Percentiles rank a stretch among this genome's conserved stretches.
Evolutionary conservation across 1,139 yeast species (phyloP).

Genomic region (Suhomyces guaymorum): DNA sequence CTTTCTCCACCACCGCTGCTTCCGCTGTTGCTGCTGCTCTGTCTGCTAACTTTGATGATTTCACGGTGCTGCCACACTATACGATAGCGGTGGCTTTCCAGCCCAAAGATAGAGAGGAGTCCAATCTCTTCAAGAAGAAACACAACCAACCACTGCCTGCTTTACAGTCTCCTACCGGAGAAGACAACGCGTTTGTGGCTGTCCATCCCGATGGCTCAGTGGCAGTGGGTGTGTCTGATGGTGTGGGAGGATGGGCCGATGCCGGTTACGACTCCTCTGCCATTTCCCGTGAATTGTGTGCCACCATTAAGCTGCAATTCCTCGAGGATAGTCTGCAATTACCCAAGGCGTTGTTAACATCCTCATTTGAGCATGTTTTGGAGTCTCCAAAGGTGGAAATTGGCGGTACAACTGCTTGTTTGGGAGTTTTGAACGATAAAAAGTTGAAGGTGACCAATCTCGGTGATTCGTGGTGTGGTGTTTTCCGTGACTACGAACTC

Average conservation of each 20-base stretch:
- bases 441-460: constrained; percentile 69
- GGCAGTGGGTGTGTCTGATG: constrained; percentile 91
- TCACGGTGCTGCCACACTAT: constrained; percentile 39
- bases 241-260: constrained; percentile 97
- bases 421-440: constrained; percentile 65
- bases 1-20: constrained; percentile 10
- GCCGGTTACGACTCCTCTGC: constrained; percentile 89
- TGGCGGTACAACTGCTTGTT: constrained; percentile 95
- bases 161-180: constrained; percentile 69
- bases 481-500: constrained; percentile 67
- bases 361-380: constrained; percentile 57
- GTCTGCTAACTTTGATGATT: constrained; percentile 22
- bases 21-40: constrained; percentile 14
- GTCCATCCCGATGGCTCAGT: constrained; percentile 47
- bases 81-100: constrained; percentile 69
- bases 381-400: constrained; percentile 66
- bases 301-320: constrained; percentile 33
- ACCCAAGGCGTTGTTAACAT: constrained; percentile 54
- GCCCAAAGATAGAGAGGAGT: constrained; percentile 63
- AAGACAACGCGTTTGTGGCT: constrained; percentile 76
- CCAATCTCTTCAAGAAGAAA: constrained; percentile 44
- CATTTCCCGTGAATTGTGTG: constrained; percentile 68
- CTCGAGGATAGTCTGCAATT: constrained; percentile 21
- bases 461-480: constrained; percentile 95
- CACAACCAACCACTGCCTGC: constrained; percentile 38